Conservation (phyloP, 345 rosid genomes). For the Gossypium sturtianum region DNA sequence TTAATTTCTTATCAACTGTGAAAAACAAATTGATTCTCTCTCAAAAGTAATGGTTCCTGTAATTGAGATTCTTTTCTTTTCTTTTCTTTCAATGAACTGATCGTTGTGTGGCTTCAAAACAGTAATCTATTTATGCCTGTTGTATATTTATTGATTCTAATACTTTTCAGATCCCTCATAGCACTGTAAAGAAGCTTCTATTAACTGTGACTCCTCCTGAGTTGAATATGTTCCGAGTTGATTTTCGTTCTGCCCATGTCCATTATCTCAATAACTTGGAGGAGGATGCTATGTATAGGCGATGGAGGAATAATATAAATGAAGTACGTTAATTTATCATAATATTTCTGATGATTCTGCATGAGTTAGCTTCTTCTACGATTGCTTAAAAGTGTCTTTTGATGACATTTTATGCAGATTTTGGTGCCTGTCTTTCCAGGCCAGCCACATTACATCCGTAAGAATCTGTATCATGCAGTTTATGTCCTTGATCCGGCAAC, state of each 20-base stretch:
- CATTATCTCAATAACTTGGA: constrained; percentile 93
- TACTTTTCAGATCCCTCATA: constrained; percentile 59
- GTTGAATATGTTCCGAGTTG: constrained; percentile 68
- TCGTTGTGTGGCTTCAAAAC: no score
- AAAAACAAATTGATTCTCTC: neutral
- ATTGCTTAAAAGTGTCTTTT: constrained; percentile 5
- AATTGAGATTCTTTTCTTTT: neutral
- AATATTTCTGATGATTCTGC: constrained; percentile 17
- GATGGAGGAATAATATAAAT: constrained; percentile 87
- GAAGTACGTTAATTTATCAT: constrained; percentile 44
- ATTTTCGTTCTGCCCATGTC: constrained; percentile 86
- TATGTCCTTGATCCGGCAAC: constrained; percentile 89
- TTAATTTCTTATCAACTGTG: neutral
- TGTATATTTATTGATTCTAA: constrained; percentile 8
- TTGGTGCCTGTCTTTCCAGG: constrained; percentile 92
- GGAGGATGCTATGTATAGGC: constrained; percentile 94
- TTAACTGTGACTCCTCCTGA: constrained; percentile 63
- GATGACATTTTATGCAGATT: constrained; percentile 45
- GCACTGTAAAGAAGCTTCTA: constrained; percentile 56
- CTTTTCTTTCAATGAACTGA: neutral
- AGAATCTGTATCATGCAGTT: constrained; percentile 95
- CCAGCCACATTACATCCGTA: constrained; percentile 87
- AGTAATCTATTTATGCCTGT: no score
- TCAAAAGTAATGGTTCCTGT: neutral
- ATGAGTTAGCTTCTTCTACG: constrained; percentile 12